These are phyloP conservation scores for Reutealis trisperma DNA, from an alignment of 345 rosid species.

Conservation along the genomic window DNA sequence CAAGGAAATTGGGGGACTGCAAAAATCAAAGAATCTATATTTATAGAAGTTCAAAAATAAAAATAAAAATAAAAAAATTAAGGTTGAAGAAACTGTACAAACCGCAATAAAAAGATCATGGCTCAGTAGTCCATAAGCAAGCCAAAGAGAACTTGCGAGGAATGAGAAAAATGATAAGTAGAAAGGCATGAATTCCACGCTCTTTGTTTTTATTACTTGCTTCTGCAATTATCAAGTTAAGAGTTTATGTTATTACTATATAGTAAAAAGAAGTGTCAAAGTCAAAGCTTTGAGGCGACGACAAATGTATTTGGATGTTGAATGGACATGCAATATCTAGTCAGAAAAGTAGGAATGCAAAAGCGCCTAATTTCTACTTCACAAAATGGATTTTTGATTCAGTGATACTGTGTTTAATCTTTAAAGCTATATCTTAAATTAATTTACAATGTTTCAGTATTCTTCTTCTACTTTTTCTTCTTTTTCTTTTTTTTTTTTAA, in stretches of 20 bases:
- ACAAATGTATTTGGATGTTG: background rate
- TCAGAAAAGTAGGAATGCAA: too few relatives aligned
- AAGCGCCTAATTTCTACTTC: too few relatives aligned
- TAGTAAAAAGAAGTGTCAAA: too few relatives aligned
- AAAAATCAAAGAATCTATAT: background rate
- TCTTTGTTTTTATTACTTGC: slow-evolving; percentile 67
- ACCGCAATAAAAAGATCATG: slow-evolving; percentile 84
- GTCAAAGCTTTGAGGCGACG: background rate
- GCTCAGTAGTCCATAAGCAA: slow-evolving; percentile 71
- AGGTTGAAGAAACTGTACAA: slow-evolving; percentile 9
- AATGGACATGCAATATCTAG: background rate
- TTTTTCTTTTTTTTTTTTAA: too few relatives aligned
- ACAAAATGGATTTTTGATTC: too few relatives aligned
- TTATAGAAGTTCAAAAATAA: too few relatives aligned
- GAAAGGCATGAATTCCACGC: slow-evolving; percentile 95
- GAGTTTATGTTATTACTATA: background rate
- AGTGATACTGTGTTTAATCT: too few relatives aligned
- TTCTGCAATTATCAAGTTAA: slow-evolving; percentile 46
- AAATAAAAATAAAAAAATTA: too few relatives aligned
- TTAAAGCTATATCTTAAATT: too few relatives aligned
- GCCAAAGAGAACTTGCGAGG: slow-evolving; percentile 67
- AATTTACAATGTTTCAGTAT: too few relatives aligned
- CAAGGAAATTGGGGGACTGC: slow-evolving; percentile 78
- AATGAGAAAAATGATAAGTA: slow-evolving; percentile 79
- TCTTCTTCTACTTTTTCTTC: too few relatives aligned